Evolutionary conservation across 2,329 filamentous ascomycete species (phyloP).

Genomic region (Pseudocercospora crystallina): DNA sequence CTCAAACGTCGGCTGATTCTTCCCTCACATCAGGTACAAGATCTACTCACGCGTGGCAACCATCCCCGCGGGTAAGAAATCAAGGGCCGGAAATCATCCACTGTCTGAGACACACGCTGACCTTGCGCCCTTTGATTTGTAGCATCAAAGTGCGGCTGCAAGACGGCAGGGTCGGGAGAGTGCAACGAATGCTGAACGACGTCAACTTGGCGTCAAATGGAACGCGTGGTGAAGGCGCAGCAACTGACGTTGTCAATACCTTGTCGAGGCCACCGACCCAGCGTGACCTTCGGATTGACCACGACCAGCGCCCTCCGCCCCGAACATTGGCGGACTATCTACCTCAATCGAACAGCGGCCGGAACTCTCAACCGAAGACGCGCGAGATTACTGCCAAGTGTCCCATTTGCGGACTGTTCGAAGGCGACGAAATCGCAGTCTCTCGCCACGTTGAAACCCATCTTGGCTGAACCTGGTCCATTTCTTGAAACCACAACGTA

Average conservation of each 20-base stretch:
- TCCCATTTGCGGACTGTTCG: slow-evolving; percentile 65
- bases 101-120: too few relatives aligned
- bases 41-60: slow-evolving; percentile 70
- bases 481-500: too few relatives aligned
- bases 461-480: too few relatives aligned
- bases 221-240: too few relatives aligned
- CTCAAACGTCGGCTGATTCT: too few relatives aligned
- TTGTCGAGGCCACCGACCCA: too few relatives aligned
- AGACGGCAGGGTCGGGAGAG: slow-evolving; percentile 71
- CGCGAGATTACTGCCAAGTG: slow-evolving; percentile 43
- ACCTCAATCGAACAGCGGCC: slow-evolving; percentile 13
- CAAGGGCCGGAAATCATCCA: too few relatives aligned
- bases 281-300: too few relatives aligned
- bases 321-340: slow-evolving; percentile 32
- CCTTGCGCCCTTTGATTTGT: too few relatives aligned
- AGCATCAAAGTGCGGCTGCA: slow-evolving; percentile 72
- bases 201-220: too few relatives aligned
- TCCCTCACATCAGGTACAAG: slow-evolving; percentile 35
- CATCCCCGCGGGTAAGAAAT: slow-evolving; percentile 64
- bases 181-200: slow-evolving; percentile 59
- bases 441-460: slow-evolving; percentile 59
- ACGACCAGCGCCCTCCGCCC: slow-evolving; percentile 22
- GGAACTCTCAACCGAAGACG: slow-evolving; percentile 8
- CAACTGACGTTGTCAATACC: too few relatives aligned
- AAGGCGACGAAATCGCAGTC: slow-evolving; percentile 68